phyloP scores from a whole-genome alignment of 2,329 filamentous ascomycete species.

The Pestalotiopsis sp. region DNA sequence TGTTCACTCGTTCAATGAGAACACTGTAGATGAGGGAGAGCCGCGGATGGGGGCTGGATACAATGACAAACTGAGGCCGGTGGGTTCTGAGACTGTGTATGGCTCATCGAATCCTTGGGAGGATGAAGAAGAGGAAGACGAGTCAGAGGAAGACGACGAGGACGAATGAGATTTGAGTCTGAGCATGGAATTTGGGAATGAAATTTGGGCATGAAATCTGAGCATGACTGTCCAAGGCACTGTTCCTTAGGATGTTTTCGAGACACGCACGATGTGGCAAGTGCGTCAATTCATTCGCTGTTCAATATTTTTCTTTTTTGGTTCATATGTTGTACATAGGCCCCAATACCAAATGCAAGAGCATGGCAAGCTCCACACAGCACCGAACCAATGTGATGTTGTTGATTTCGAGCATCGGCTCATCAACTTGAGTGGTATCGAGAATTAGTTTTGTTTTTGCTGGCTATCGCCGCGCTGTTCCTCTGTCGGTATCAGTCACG shows the following conservation, averaged over 20 bases:
- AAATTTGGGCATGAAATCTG: too few relatives aligned
- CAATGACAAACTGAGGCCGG: constrained; percentile 58
- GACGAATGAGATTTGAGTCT: neutral
- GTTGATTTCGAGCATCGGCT: neutral
- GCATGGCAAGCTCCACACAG: neutral
- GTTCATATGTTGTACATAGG: constrained; percentile 13
- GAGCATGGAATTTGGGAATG: too few relatives aligned
- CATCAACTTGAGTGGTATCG: neutral
- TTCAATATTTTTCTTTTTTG: neutral
- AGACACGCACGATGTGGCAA: neutral
- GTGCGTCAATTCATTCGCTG: constrained; percentile 1
- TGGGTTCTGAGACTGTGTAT: constrained; percentile 13
- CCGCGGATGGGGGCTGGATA: constrained; percentile 62
- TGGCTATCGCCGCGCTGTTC: neutral
- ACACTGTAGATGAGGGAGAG: constrained; percentile 64
- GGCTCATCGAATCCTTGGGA: constrained; percentile 4
- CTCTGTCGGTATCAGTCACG: neutral
- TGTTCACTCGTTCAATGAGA: constrained; percentile 77
- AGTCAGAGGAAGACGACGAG: constrained; percentile 4
- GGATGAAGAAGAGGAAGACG: constrained; percentile 18
- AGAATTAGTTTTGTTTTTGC: neutral
- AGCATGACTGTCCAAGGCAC: too few relatives aligned
- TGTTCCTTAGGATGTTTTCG: neutral
- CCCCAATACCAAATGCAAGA: constrained; percentile 2
- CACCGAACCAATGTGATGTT: neutral